These are phyloP conservation scores for Termitomyces sp. DNA, from an alignment of 768 basidiomycete genomes.

Conservation along the genomic window DNA sequence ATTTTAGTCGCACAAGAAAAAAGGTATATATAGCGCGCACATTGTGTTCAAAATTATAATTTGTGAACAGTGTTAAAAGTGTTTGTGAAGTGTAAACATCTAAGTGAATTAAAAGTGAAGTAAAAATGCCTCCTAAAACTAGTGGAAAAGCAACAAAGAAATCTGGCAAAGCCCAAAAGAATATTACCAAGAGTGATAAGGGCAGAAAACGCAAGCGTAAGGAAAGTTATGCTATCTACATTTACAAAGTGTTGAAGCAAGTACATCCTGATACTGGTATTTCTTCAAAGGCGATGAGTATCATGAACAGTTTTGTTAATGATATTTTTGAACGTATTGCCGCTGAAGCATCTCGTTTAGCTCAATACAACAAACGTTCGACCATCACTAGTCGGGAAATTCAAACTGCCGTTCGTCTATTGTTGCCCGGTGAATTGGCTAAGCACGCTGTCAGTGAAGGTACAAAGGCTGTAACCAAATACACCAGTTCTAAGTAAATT, in stretches of 20 bases:
- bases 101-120: no score
- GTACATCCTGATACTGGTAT: constrained; percentile 94
- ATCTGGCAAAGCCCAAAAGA: not conserved
- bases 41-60: no score
- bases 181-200: not conserved
- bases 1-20: no score
- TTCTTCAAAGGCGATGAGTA: constrained; percentile 86
- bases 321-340: constrained; percentile 84
- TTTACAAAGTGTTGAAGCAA: constrained; percentile 70
- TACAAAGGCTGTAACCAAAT: not conserved
- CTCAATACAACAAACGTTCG: not conserved
- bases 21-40: no score
- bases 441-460: not conserved
- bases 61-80: not conserved
- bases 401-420: not conserved
- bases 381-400: not conserved
- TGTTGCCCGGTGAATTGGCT: not conserved
- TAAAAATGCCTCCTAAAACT: not conserved
- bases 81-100: no score
- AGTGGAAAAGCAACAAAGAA: not conserved
- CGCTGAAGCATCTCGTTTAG: constrained; percentile 64
- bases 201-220: not conserved
- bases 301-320: constrained; percentile 81
- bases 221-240: not conserved
- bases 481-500: not conserved